phyloP scores from a whole-genome alignment of 148 eudicot species.

The Pouteria glomerata region DNA sequence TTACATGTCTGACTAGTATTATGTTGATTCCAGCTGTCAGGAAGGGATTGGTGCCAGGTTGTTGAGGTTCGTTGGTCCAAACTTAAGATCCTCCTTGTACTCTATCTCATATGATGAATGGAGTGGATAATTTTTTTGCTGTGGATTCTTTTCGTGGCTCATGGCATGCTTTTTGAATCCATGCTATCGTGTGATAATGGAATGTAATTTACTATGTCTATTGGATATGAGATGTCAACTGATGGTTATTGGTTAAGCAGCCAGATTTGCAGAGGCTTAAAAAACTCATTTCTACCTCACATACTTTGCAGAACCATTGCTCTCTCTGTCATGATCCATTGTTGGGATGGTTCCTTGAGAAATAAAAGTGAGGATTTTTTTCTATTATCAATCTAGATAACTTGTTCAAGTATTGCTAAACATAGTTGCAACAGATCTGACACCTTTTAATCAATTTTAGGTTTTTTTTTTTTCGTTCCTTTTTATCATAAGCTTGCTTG shows the following conservation, averaged over 20 bases:
- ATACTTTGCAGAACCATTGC: conserved; percentile 18
- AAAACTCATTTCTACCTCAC: conserved; percentile 13
- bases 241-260: neutral
- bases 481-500: neutral
- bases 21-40: conserved; percentile 40
- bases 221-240: neutral
- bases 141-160: neutral
- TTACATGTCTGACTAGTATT: conserved; percentile 4
- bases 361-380: conserved; percentile 11
- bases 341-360: conserved; percentile 24
- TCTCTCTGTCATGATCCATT: conserved; percentile 19
- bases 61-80: conserved; percentile 48
- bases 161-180: conserved; percentile 1
- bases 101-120: conserved; percentile 1
- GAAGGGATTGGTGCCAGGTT: conserved; percentile 57
- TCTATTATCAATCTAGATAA: conserved; percentile 12
- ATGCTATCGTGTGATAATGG: neutral
- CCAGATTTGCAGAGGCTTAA: conserved; percentile 1
- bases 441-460: neutral
- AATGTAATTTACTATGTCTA: neutral
- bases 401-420: conserved; percentile 21
- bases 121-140: neutral
- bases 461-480: neutral
- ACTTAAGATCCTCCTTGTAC: conserved; percentile 2
- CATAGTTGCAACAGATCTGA: conserved; percentile 20